Evolutionary conservation across 176 grass and related monocot species (phyloP).

Genomic region (Raddia guianensis): DNA sequence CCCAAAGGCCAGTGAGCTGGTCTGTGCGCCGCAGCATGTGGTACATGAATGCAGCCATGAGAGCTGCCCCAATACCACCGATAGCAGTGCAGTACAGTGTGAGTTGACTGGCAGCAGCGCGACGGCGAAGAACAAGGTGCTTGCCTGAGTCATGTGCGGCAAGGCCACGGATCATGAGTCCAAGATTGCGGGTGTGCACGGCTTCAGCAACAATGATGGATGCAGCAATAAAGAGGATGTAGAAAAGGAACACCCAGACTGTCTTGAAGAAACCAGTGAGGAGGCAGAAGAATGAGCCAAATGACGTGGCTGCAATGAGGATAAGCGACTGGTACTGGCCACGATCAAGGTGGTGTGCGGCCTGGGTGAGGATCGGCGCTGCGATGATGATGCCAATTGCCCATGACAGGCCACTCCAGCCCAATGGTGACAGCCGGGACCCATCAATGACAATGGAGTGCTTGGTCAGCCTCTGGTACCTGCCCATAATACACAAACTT

Average conservation of each 20-base stretch:
- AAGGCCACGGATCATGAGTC: constrained; percentile 74
- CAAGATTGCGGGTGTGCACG: constrained; percentile 74
- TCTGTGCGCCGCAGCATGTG: constrained; percentile 93
- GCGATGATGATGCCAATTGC: constrained; percentile 62
- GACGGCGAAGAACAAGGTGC: constrained; percentile 62
- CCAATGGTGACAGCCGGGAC: constrained; percentile 63
- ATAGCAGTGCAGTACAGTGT: constrained; percentile 65
- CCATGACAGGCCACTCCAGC: constrained; percentile 90
- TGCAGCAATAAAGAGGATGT: constrained; percentile 63
- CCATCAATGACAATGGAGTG: constrained; percentile 61
- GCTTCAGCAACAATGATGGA: constrained; percentile 64
- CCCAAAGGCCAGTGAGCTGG: constrained; percentile 89
- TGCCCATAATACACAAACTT: constrained; percentile 46
- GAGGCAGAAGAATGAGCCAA: constrained; percentile 75
- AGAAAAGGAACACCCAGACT: constrained; percentile 81
- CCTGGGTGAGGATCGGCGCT: constrained; percentile 64
- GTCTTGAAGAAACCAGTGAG: constrained; percentile 97
- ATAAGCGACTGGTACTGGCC: constrained; percentile 77
- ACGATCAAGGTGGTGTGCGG: constrained; percentile 72
- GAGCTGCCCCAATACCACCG: constrained; percentile 76
- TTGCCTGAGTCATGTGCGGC: constrained; percentile 59
- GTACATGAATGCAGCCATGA: constrained; percentile 89
- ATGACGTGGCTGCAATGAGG: constrained; percentile 66
- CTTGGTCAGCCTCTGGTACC: constrained; percentile 72
- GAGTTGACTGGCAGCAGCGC: constrained; percentile 65